These are phyloP conservation scores for Ceratocystis harringtonii DNA, from an alignment of 2,329 filamentous ascomycete genomes.

Conservation along the genomic window DNA sequence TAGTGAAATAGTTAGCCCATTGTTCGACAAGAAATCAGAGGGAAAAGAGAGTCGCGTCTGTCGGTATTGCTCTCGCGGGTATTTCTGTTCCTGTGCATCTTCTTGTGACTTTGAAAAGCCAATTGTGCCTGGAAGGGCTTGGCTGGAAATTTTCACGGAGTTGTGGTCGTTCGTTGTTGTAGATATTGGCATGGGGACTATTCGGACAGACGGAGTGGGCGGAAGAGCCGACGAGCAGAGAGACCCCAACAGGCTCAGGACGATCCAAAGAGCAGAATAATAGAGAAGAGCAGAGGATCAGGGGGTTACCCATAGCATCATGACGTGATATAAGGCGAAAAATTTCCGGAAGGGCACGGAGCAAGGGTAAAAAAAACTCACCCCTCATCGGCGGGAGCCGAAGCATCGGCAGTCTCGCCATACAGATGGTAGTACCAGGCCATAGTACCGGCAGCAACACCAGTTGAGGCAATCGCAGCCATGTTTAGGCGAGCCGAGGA, in stretches of 20 bases:
- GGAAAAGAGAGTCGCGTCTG: background rate
- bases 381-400: conserved; percentile 95
- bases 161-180: too few relatives aligned
- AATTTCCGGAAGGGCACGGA: conserved; percentile 3
- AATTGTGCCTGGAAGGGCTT: too few relatives aligned
- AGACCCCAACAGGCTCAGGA: background rate
- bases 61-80: background rate
- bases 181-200: background rate
- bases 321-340: background rate
- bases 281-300: background rate
- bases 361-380: conserved; percentile 39
- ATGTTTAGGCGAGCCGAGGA: conserved; percentile 72
- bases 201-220: background rate
- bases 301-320: background rate
- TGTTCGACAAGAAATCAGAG: background rate
- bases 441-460: conserved; percentile 72
- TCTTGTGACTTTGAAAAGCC: background rate
- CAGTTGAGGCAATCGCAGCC: conserved; percentile 73
- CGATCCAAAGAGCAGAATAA: background rate
- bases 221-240: background rate
- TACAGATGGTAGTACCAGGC: conserved; percentile 98
- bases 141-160: too few relatives aligned
- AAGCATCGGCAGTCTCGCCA: conserved; percentile 71
- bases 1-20: conserved; percentile 21
- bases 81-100: background rate